These are phyloP conservation scores for Pseudocercospora crystallina DNA, from an alignment of 2,329 filamentous ascomycete genomes.

Conservation along the genomic window DNA sequence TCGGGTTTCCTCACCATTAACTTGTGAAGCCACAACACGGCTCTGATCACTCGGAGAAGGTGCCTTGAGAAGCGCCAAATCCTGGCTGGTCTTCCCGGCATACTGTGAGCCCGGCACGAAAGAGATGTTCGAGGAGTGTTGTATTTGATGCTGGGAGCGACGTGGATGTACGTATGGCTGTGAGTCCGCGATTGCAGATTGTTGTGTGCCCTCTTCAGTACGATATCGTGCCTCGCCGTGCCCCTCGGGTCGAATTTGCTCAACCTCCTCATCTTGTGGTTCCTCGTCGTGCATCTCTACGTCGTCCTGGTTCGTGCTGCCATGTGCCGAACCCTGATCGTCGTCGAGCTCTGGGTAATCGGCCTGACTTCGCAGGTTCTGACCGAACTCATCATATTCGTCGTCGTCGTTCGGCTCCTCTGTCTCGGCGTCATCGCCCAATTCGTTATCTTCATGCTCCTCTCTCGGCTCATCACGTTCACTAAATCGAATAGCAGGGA, in stretches of 20 bases:
- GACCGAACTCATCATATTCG: slow-evolving; percentile 39
- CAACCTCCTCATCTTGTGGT: slow-evolving; percentile 1
- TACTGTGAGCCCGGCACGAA: slow-evolving; percentile 39
- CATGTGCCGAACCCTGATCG: slow-evolving; percentile 10
- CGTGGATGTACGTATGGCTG: slow-evolving; percentile 33
- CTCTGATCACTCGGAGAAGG: slow-evolving; percentile 20
- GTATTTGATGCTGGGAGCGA: slow-evolving; percentile 28
- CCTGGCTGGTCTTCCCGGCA: slow-evolving; percentile 32
- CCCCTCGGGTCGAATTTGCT: neutral
- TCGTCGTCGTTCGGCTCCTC: slow-evolving; percentile 31
- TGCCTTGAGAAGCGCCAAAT: slow-evolving; percentile 26
- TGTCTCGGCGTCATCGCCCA: slow-evolving; percentile 12
- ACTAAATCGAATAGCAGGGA: slow-evolving; percentile 1
- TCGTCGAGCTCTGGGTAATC: slow-evolving; percentile 24
- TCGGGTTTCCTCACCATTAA: slow-evolving; percentile 9
- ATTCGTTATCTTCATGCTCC: slow-evolving; percentile 13
- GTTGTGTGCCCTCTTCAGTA: slow-evolving; percentile 29
- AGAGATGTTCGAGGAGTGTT: slow-evolving; percentile 35
- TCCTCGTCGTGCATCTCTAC: slow-evolving; percentile 7
- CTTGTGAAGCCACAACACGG: slow-evolving; percentile 18
- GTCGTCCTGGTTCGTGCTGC: slow-evolving; percentile 9
- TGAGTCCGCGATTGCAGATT: slow-evolving; percentile 47
- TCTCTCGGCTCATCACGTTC: slow-evolving; percentile 15
- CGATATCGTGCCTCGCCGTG: neutral
- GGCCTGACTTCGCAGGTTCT: slow-evolving; percentile 34